A percentile compares a stretch with the other conserved stretches of the same genome.
These are phyloP conservation scores for Scleromitrula shiraiana DNA, from an alignment of 2,329 filamentous ascomycete species.

Conservation along the genomic window DNA sequence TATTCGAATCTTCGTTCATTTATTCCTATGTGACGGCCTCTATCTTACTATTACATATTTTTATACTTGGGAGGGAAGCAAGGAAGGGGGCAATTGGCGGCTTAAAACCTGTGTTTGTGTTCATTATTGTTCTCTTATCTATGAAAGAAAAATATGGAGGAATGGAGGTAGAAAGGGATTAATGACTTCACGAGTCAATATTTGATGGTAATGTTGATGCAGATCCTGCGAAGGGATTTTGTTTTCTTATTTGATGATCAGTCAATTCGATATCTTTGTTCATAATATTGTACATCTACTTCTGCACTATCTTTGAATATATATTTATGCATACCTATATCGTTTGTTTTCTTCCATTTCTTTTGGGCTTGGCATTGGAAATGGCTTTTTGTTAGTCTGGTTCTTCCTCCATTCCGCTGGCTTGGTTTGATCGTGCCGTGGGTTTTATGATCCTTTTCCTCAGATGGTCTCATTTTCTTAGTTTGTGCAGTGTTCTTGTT, in stretches of 20 bases:
- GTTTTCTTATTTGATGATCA: conserved; percentile 1
- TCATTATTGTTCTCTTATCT: not conserved
- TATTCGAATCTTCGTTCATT: not conserved
- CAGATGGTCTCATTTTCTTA: too few relatives aligned
- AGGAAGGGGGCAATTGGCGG: not conserved
- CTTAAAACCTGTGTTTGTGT: not conserved
- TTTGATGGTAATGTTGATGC: conserved; percentile 1
- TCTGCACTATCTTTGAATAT: conserved; percentile 21
- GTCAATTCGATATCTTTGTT: conserved; percentile 2
- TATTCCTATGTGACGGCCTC: conserved; percentile 3
- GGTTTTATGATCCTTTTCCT: too few relatives aligned
- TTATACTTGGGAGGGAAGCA: not conserved
- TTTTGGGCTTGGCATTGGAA: not conserved
- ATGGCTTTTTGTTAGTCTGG: too few relatives aligned
- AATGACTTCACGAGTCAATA: conserved; percentile 13
- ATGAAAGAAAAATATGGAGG: conserved; percentile 2
- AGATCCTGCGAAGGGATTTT: not conserved
- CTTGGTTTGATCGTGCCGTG: too few relatives aligned
- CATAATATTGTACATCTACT: conserved; percentile 24
- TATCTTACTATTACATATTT: conserved; percentile 1
- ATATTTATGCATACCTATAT: not conserved
- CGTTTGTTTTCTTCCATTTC: not conserved
- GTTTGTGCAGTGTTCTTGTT: too few relatives aligned
- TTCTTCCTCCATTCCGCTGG: not conserved
- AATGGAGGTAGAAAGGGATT: not conserved